Percentiles rank a stretch among this genome's conserved stretches.
phyloP scores from a whole-genome alignment of 2,329 filamentous ascomycete genomes.

The Cercospora janseana region DNA sequence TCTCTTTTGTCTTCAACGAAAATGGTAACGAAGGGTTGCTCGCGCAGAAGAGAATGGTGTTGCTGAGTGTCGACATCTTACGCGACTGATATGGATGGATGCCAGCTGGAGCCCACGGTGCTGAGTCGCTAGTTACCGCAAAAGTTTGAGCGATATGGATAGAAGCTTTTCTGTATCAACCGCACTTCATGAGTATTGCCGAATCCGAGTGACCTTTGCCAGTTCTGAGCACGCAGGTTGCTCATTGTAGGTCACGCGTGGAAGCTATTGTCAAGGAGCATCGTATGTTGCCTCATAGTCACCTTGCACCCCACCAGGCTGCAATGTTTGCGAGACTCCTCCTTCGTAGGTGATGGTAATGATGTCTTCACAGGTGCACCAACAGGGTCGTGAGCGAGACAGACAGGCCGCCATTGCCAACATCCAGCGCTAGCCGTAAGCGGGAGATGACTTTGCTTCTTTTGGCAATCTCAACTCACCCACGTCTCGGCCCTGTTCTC shows the following conservation, averaged over 20 bases:
- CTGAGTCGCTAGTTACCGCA: conserved; percentile 10
- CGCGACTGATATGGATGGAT: not conserved
- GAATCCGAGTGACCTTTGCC: no score
- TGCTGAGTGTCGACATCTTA: conserved; percentile 15
- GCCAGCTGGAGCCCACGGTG: conserved; percentile 15
- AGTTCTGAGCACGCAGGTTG: no score
- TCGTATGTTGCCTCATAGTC: no score
- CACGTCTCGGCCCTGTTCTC: conserved; percentile 11
- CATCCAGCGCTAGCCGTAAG: conserved; percentile 1
- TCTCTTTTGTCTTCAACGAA: conserved; percentile 24
- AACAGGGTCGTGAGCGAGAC: no score
- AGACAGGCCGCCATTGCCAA: no score
- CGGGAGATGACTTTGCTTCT: conserved; percentile 5
- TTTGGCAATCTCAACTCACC: not conserved
- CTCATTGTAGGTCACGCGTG: no score
- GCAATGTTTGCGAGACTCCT: no score
- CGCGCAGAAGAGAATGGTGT: conserved; percentile 8
- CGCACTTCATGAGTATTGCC: no score
- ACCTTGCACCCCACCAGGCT: no score
- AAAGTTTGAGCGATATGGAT: conserved; percentile 1
- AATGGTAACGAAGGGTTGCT: conserved; percentile 16
- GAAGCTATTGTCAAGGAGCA: no score
- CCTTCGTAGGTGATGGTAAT: not conserved
- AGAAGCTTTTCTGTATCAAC: not conserved
- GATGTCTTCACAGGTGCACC: not conserved